Evolutionary conservation across 2,329 filamentous ascomycete genomes (phyloP), one percentile per base, ranked within the genome.

Genomic region (Exophiala calicioides): DNA sequence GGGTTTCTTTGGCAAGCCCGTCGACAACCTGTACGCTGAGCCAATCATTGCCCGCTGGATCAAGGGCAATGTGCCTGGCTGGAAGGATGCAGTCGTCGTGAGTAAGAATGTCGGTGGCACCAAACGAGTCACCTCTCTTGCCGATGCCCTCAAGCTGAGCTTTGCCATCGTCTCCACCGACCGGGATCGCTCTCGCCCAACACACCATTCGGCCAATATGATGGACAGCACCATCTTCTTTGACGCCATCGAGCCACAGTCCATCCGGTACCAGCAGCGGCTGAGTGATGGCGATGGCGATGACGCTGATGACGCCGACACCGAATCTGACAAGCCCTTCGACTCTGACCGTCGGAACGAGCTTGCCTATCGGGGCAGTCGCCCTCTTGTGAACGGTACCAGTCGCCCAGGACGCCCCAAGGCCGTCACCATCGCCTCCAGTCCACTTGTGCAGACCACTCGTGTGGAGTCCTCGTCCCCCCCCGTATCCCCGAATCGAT

Each of bases 81-180:
- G 93, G 93, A 82, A 78, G 53, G 85, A 96, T 58, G 90, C 89
- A 7, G 93, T 98, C 5, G 90, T 96, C 12, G 93, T 98, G 16
- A 97, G 91, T 64, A 98, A 98, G 75, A 98, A 98, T 64, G 88
- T 93, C 1, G 93, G 93, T 45, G 93, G 93, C 48, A 97, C 93
- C 37, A 98, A 98, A 74, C 82, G 93, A 57, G 93, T 97, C 29
- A 98, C 93, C 10, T 96, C 91, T 20, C 76, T 98, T 44, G 93
- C 93, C 52, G 93, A 98, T 71, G 90, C 90, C 2, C 72, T 98
- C 59, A 97, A 97, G 76, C 80, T 98, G 59, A 97, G 94, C 74
- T 98, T 98, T 60, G 93, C 93, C 58, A 90, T 98, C 64, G 90
- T 98, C 44, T 94, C 88, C 2, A 94, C 89, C 5, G 89, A 94